phyloP scores from a whole-genome alignment of 1,284 basidiomycete species.

The Inonotus obliquus region DNA sequence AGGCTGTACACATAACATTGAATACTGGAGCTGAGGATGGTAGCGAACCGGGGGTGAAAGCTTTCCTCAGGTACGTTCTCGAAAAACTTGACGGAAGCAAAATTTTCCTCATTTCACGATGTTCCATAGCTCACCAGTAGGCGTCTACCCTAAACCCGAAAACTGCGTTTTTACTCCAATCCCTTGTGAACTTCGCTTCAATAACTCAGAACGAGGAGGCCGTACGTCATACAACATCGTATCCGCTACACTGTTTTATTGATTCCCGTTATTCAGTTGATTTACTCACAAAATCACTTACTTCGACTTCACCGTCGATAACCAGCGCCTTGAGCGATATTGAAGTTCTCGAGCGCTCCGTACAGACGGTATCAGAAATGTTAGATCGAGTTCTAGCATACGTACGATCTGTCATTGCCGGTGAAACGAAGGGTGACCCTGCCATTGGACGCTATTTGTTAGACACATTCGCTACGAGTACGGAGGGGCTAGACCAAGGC shows the following conservation, averaged over 20 bases:
- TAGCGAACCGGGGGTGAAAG: conserved; percentile 77
- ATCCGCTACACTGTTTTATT: not conserved
- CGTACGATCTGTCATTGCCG: conserved; percentile 79
- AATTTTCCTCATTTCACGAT: conserved; percentile 16
- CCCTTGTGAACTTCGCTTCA: conserved; percentile 76
- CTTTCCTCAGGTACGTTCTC: conserved; percentile 74
- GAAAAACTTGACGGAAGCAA: conserved; percentile 20
- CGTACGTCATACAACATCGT: conserved; percentile 51
- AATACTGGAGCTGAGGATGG: conserved; percentile 80
- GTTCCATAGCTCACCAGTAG: conserved; percentile 67
- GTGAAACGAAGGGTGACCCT: conserved; percentile 78
- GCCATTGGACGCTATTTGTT: conserved; percentile 91
- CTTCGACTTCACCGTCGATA: conserved; percentile 41
- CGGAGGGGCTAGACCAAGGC: conserved; percentile 64
- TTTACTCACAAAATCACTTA: conserved; percentile 50
- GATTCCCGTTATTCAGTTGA: conserved; percentile 53
- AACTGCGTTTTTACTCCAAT: conserved; percentile 91
- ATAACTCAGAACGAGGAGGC: conserved; percentile 79
- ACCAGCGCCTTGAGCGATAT: conserved; percentile 55
- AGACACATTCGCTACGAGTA: conserved; percentile 76
- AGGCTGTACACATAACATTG: conserved; percentile 90
- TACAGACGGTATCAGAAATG: conserved; percentile 70
- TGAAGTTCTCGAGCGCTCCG: conserved; percentile 66
- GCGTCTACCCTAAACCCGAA: conserved; percentile 83
- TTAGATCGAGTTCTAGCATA: conserved; percentile 85